A percentile compares a stretch with the other conserved stretches of the same genome.
phyloP scores from a whole-genome alignment of 441 rosid genomes.

The Erysimum pusillum region DNA sequence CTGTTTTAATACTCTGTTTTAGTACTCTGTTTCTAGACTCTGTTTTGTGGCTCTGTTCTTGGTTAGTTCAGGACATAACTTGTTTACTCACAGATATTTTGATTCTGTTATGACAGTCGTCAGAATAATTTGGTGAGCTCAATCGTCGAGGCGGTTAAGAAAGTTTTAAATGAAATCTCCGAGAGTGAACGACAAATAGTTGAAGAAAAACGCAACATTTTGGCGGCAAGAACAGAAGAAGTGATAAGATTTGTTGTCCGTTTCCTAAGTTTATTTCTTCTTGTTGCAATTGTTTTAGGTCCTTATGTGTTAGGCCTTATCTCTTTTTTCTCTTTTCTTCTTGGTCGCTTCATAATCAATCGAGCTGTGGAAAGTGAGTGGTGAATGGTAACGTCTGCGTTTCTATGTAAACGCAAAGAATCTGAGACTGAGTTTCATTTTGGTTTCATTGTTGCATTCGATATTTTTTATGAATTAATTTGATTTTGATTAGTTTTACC shows the following conservation, averaged over 20 bases:
- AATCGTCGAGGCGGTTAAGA: not conserved
- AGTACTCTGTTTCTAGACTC: too few relatives aligned
- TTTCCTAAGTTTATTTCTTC: not conserved
- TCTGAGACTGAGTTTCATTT: not conserved
- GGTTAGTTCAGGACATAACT: not conserved
- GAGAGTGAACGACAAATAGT: not conserved
- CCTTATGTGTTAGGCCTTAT: slow-evolving; percentile 7
- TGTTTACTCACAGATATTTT: not conserved
- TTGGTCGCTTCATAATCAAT: not conserved
- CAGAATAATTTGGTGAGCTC: not conserved
- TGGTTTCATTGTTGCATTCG: not conserved
- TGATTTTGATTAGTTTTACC: not conserved
- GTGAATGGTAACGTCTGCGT: not conserved
- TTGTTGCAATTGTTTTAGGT: not conserved
- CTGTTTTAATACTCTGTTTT: too few relatives aligned
- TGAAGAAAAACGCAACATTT: not conserved
- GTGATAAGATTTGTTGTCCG: not conserved
- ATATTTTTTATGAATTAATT: not conserved
- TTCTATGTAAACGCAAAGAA: not conserved
- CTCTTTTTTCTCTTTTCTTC: not conserved
- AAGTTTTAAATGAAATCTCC: not conserved
- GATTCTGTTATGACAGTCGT: not conserved
- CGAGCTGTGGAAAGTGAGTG: not conserved
- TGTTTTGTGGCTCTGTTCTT: not conserved
- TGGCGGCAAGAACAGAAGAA: not conserved